phyloP scores from a whole-genome alignment of 2,329 filamentous ascomycete species.

The Penicillium sp. region DNA sequence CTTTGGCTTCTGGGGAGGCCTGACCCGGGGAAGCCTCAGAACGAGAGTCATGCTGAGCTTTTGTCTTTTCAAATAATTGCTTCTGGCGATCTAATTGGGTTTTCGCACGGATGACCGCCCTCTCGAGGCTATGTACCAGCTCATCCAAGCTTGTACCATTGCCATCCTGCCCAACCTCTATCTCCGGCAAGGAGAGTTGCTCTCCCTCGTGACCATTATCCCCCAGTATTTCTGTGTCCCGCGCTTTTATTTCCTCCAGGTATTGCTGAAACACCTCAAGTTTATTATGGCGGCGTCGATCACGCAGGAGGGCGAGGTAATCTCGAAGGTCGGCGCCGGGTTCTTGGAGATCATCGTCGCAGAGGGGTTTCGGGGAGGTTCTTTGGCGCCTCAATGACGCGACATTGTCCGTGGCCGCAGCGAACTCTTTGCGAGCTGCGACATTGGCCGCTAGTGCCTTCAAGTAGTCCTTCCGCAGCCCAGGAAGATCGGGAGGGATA shows the following conservation, averaged over 20 bases:
- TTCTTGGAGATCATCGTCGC: slow-evolving; percentile 16
- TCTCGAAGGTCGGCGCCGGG: slow-evolving; percentile 33
- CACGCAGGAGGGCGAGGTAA: slow-evolving; percentile 50
- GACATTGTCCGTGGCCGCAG: slow-evolving; percentile 35
- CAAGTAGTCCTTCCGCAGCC: slow-evolving; percentile 48
- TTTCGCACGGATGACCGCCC: slow-evolving; percentile 41
- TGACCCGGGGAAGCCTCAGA: neutral
- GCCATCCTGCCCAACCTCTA: slow-evolving; percentile 15
- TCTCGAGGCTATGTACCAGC: slow-evolving; percentile 42
- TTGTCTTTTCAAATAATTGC: slow-evolving; percentile 35
- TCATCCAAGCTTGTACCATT: slow-evolving; percentile 30
- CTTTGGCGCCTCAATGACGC: slow-evolving; percentile 30
- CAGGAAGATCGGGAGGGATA: slow-evolving; percentile 43
- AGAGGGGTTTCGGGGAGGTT: slow-evolving; percentile 20
- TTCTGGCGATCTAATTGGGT: slow-evolving; percentile 40
- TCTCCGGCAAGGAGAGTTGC: slow-evolving; percentile 18
- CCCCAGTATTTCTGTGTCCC: slow-evolving; percentile 22
- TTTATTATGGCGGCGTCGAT: slow-evolving; percentile 48
- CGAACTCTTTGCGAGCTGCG: slow-evolving; percentile 43
- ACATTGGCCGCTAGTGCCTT: slow-evolving; percentile 47
- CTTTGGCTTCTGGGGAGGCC: slow-evolving; percentile 20
- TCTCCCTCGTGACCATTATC: slow-evolving; percentile 23
- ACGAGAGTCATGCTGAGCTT: slow-evolving; percentile 24
- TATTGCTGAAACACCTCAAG: slow-evolving; percentile 51
- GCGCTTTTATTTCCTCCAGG: slow-evolving; percentile 43